Base-by-base conservation (phyloP, 306 rosid species). In the Hylodesmum podocarpum region DNA sequence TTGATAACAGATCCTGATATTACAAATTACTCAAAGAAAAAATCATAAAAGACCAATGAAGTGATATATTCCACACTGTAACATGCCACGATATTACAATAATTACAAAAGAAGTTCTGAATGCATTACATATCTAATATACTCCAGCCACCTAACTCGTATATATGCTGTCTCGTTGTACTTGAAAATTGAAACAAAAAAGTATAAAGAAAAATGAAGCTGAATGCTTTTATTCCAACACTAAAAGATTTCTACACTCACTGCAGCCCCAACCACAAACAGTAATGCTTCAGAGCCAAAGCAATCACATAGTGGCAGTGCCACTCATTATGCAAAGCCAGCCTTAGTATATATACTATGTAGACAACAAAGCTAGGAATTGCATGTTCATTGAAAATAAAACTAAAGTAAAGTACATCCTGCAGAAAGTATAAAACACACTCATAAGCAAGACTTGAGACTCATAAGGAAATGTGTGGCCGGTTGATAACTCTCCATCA, bases 371-470 rank as follows among this genome's bases (percentile, higher is more conserved):
- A 71, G 14, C 54, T 57, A 19, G 75, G 29, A 65, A 58, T 36
- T 73, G 80, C 77, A 53, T 37, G 34, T 75, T 49, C 81, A 34
- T 61, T 10, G 50, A 50, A 66, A 75, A 34, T 50, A 43, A 46
- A 70, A 59, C 5, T 47, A 44, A 59, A 62, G 25, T 9, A 78
- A 21, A 31, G 63, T 39, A 50, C 50, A 75, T 49, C 66, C 31
- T 70, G 65, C 69, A 29, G 69, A 28, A 28, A 57, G 79, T 13
- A 44, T 65, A 58, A 58, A 62, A 72, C 64, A 58, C 69, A 29
- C 62, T 81, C 71, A 63, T 33, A 72, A 82, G 78, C 70, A 91
- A 77, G 75, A 77, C 58, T 44, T 41, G 40, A 58, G 76, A 77
- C 12, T 27, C 55, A 49, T 46, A 54, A 50, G 44, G 65, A 64